These are phyloP conservation scores for Halenospora varia DNA, from an alignment of 495 filamentous ascomycete species.

Conservation along the genomic window DNA sequence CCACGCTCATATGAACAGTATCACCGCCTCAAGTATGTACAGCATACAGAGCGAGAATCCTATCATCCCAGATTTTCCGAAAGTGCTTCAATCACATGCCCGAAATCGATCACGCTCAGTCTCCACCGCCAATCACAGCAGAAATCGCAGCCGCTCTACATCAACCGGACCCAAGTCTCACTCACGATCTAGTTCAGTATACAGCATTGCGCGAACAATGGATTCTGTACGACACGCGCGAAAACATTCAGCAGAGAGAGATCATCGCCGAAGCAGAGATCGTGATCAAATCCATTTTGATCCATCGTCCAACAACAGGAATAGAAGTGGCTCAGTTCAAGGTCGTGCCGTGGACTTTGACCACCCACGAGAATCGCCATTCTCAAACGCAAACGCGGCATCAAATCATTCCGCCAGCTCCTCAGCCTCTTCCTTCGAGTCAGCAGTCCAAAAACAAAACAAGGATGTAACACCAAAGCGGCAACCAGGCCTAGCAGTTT, in stretches of 20 bases:
- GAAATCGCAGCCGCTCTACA: constrained; percentile 6
- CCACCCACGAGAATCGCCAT: constrained; percentile 18
- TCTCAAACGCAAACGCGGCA: constrained; percentile 13
- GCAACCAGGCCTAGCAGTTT: not conserved
- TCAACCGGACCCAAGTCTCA: not conserved
- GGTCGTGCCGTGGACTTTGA: constrained; percentile 20
- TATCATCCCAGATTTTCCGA: constrained; percentile 3
- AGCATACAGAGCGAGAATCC: not conserved
- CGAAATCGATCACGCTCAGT: not conserved
- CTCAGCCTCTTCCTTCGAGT: not conserved
- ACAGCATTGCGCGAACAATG: constrained; percentile 3
- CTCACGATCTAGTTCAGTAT: not conserved
- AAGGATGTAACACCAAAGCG: not conserved
- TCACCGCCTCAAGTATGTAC: constrained; percentile 17
- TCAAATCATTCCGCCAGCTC: constrained; percentile 4
- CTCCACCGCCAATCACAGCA: not conserved
- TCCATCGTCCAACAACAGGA: constrained; percentile 4
- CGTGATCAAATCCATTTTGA: constrained; percentile 21
- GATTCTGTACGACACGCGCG: constrained; percentile 10
- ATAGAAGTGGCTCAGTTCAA: constrained; percentile 16
- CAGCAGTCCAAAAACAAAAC: not conserved
- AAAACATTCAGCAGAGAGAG: not conserved
- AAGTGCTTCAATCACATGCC: not conserved
- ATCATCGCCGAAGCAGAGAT: constrained; percentile 1
- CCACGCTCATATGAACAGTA: constrained; percentile 4